Evolutionary conservation across 2,329 filamentous ascomycete species (phyloP), one percentile per base, ranked within the genome.

Genomic region (Scedosporium dehoogii): DNA sequence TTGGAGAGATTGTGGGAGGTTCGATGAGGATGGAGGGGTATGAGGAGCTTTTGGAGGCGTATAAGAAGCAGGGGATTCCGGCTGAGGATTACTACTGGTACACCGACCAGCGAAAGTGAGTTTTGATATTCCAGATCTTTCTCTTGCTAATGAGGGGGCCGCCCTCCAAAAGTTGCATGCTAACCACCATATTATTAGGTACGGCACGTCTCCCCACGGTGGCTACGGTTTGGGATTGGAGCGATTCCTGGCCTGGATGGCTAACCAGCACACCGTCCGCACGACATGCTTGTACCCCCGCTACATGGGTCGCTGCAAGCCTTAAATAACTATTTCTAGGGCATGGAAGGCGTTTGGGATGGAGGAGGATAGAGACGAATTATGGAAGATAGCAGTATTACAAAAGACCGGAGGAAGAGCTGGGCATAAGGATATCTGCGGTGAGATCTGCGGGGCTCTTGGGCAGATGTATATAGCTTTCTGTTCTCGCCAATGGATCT

Each of bases 11-110:
- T 71, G 92, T 97, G 2, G 93, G 94, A 65, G 94, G 93, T 4
- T 92, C 87, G 68, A 97, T 99, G 93, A 92, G 94, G 75, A 96
- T 97, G 85, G 86, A 92, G 72, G 87, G 90, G 72, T 91, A 90
- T 73, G 90, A 96, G 14, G 92, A 96, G 80, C 79, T 97, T 67
- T 87, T 97, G 81, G 87, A 82, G 25, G 94, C 91, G 1, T 99
- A 96, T 74, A 86, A 91, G 75, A 85, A 88, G 65, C 89, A 97
- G 76, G 88, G 88, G 48, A 96, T 97, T 73, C 86, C 90, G 69
- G 85, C 92, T 21, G 84, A 84, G 69, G 87, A 88, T 56, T 97
- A 97, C 79, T 97, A 96, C 82, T 99, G 94, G 94, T 99, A 97
- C 79, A 96, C 92, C 38, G 94, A 97, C 78, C 92, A 96, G 84